Conservation (phyloP, 2,329 filamentous ascomycete genomes). For the Rutstroemia sp. region DNA sequence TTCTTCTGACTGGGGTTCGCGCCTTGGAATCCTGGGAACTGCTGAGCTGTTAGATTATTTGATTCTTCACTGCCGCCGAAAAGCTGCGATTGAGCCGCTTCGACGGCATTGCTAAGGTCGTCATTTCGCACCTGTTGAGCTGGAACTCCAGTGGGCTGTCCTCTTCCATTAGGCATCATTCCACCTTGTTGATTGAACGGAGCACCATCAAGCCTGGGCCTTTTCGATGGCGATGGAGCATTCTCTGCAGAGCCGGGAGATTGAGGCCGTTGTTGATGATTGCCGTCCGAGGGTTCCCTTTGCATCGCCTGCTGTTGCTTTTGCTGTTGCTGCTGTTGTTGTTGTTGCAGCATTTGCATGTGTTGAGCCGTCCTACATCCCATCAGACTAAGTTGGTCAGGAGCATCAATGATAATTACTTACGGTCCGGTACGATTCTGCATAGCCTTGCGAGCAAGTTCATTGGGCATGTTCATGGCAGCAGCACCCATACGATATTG, state of each 20-base stretch:
- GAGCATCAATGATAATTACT: slow-evolving; percentile 28
- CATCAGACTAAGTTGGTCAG: not conserved
- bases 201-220: slow-evolving; percentile 70
- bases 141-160: slow-evolving; percentile 60
- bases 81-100: slow-evolving; percentile 54
- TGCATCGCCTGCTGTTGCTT: slow-evolving; percentile 78
- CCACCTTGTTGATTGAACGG: slow-evolving; percentile 58
- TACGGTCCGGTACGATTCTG: slow-evolving; percentile 64
- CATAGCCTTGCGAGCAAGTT: slow-evolving; percentile 67
- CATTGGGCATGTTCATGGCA: slow-evolving; percentile 43
- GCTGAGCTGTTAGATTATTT: slow-evolving; percentile 62
- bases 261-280: slow-evolving; percentile 58
- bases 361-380: slow-evolving; percentile 40
- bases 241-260: slow-evolving; percentile 82
- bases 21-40: slow-evolving; percentile 57
- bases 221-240: slow-evolving; percentile 86
- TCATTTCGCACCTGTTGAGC: slow-evolving; percentile 54
- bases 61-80: slow-evolving; percentile 65
- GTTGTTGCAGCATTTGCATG: slow-evolving; percentile 59
- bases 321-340: slow-evolving; percentile 66
- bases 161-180: slow-evolving; percentile 59
- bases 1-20: slow-evolving; percentile 42
- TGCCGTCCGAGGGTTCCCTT: slow-evolving; percentile 78
- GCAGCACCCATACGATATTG: slow-evolving; percentile 54
- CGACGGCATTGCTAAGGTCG: slow-evolving; percentile 38